Conservation (phyloP, 768 basidiomycete species). For the Russula olivacea region DNA sequence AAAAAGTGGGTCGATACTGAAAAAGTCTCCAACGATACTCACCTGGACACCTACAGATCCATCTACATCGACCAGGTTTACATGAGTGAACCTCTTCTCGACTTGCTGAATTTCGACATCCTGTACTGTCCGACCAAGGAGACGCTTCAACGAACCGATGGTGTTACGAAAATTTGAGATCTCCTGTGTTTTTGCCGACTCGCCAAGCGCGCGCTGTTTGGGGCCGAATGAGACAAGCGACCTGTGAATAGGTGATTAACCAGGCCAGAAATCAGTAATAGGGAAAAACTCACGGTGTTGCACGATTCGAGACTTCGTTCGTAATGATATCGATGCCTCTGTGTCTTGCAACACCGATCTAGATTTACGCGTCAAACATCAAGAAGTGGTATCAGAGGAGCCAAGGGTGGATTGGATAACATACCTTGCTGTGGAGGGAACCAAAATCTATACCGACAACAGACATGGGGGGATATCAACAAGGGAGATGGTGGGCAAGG, state of each 20-base stretch:
- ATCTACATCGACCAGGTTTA: slow-evolving; percentile 74
- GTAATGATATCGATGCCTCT: slow-evolving; percentile 97
- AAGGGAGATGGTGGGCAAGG: background rate
- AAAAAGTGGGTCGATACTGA: slow-evolving; percentile 20
- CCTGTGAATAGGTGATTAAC: slow-evolving; percentile 37
- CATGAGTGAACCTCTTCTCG: slow-evolving; percentile 91
- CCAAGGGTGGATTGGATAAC: slow-evolving; percentile 19
- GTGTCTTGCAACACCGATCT: slow-evolving; percentile 95
- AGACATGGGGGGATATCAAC: slow-evolving; percentile 48
- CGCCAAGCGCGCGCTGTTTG: slow-evolving; percentile 87
- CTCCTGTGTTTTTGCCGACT: slow-evolving; percentile 95
- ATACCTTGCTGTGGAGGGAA: slow-evolving; percentile 80
- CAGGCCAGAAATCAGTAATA: background rate
- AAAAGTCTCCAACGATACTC: slow-evolving; percentile 29
- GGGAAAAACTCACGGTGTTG: slow-evolving; percentile 71
- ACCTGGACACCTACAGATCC: slow-evolving; percentile 87
- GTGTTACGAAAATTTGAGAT: slow-evolving; percentile 99
- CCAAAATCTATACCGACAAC: slow-evolving; percentile 96
- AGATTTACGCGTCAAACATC: slow-evolving; percentile 23
- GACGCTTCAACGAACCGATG: slow-evolving; percentile 84
- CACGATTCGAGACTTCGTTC: slow-evolving; percentile 96
- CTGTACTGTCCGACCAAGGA: slow-evolving; percentile 72
- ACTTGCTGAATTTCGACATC: slow-evolving; percentile 78
- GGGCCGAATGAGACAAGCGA: slow-evolving; percentile 92
- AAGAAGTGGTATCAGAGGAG: background rate